Conservation (phyloP, 2,329 filamentous ascomycete species). For the Sporothrix mexicana region DNA sequence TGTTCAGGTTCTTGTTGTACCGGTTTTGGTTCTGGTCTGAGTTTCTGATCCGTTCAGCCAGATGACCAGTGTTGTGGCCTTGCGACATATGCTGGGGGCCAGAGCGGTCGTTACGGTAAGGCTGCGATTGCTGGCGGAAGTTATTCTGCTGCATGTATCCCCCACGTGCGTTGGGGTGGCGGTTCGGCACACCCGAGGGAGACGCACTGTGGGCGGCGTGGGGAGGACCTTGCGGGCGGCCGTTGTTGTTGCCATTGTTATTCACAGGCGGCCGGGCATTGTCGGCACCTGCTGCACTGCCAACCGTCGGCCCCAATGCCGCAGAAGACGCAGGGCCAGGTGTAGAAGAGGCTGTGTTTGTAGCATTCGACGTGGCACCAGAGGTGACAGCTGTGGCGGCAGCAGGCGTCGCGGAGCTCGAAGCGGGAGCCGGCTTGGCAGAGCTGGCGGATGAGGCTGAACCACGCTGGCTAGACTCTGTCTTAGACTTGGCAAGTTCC, state of each 20-base stretch:
- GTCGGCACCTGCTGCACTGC: slow-evolving; percentile 22
- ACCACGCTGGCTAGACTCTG: slow-evolving; percentile 57
- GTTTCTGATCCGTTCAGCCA: slow-evolving; percentile 58
- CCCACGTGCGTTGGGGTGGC: slow-evolving; percentile 57
- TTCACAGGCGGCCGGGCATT: slow-evolving; percentile 10
- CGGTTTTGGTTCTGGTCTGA: slow-evolving; percentile 52
- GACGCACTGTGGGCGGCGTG: slow-evolving; percentile 41
- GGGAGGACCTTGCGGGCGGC: slow-evolving; percentile 29
- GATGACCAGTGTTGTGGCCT: slow-evolving; percentile 52
- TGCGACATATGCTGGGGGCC: slow-evolving; percentile 51
- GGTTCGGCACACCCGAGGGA: slow-evolving; percentile 45
- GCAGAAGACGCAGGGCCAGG: neutral
- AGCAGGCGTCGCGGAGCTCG: neutral
- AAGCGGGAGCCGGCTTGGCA: neutral
- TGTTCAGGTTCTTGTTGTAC: slow-evolving; percentile 46
- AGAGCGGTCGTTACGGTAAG: slow-evolving; percentile 56
- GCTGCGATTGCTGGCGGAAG: slow-evolving; percentile 55
- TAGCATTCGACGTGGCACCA: slow-evolving; percentile 26
- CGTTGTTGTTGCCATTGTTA: slow-evolving; percentile 24
- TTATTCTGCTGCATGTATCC: slow-evolving; percentile 54
- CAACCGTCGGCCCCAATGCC: slow-evolving; percentile 38
- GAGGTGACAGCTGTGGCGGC: slow-evolving; percentile 16
- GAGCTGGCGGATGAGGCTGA: slow-evolving; percentile 4
- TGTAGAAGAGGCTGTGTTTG: neutral
- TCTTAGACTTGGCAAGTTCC: slow-evolving; percentile 58